phyloP scores from a whole-genome alignment of 1,139 yeast genomes.

The Chernovozyma aurita region DNA sequence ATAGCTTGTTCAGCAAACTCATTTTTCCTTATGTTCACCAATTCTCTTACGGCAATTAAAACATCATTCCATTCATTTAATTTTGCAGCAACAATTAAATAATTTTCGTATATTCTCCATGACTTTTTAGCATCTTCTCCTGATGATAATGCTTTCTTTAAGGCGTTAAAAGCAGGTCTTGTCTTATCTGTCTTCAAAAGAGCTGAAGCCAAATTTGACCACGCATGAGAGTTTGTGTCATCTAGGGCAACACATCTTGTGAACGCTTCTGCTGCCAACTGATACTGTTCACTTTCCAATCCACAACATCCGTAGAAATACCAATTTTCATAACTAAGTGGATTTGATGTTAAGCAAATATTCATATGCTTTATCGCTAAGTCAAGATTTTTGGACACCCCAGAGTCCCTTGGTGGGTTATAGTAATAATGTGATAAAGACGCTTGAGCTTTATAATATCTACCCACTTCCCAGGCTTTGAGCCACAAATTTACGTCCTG shows the following conservation, averaged over 20 bases:
- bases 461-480: conserved; percentile 83
- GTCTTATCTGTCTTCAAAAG: conserved; percentile 60
- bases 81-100: conserved; percentile 74
- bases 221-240: conserved; percentile 75
- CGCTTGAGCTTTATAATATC: conserved; percentile 80
- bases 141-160: conserved; percentile 68
- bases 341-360: conserved; percentile 70
- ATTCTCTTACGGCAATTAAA: conserved; percentile 61
- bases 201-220: conserved; percentile 94
- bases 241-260: conserved; percentile 87
- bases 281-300: conserved; percentile 66
- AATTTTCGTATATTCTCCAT: conserved; percentile 92
- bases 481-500: conserved; percentile 77
- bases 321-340: conserved; percentile 84
- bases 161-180: conserved; percentile 77
- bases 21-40: conserved; percentile 45
- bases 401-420: conserved; percentile 56
- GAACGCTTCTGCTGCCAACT: conserved; percentile 87
- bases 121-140: conserved; percentile 65
- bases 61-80: conserved; percentile 86
- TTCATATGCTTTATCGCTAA: conserved; percentile 64
- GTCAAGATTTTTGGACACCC: conserved; percentile 47
- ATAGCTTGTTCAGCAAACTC: conserved; percentile 62
- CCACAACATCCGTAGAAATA: conserved; percentile 91
- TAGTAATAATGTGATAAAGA: conserved; percentile 74